Base-by-base conservation (phyloP, 179 eudicot species). In the Camellia oleifera region DNA sequence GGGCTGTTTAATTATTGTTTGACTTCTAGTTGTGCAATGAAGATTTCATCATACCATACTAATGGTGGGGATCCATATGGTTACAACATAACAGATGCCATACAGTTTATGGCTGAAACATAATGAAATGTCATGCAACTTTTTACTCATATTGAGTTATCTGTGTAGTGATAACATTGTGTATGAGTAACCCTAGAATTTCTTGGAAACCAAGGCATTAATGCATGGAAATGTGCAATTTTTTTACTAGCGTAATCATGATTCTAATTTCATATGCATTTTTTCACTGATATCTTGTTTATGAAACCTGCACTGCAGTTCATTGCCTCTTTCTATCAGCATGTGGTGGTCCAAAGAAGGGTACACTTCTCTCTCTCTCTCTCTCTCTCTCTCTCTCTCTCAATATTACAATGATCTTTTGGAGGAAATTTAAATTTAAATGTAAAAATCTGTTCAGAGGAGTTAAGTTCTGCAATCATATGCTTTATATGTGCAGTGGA, bases 291-390 rank as follows among this genome's bases (percentile, higher is more conserved):
- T 83, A 79, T 60, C 10, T 18, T 15, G 58, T 78, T 57, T 32
- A 20, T 61, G 44, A 7, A 54, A 58, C 72, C 46, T 83, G 18
- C 67, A 57, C 79, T 89, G 91, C 97, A 95, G 98, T 93, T 93
- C 84, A 91, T 91, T 87, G 95, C 98, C 84, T 92, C 97, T 3
- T 95, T 93, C 85, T 95, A 93, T 84, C 98, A 95, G 71, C 98
- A 95, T 77, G 87, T 90, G 85, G 97, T 95, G 70, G 98, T 95
- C 79, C 98, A 95, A 88, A 87, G 98, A 88, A 89, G 92, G 94
- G 98, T 95, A 86, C 83, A 82, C 5, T 66, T 58, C 78, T 71
- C 73, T 72, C 79, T 68, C 81, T 40, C 56, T 69, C 53, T 46
- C 54, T 15, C 44, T 75, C 23, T 58, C 78, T 71, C 73, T 72